Evolutionary conservation across 192 early-diverging fungal species (phyloP), one percentile per base, ranked within the genome.

Genomic region (Dissophora globulifera): DNA sequence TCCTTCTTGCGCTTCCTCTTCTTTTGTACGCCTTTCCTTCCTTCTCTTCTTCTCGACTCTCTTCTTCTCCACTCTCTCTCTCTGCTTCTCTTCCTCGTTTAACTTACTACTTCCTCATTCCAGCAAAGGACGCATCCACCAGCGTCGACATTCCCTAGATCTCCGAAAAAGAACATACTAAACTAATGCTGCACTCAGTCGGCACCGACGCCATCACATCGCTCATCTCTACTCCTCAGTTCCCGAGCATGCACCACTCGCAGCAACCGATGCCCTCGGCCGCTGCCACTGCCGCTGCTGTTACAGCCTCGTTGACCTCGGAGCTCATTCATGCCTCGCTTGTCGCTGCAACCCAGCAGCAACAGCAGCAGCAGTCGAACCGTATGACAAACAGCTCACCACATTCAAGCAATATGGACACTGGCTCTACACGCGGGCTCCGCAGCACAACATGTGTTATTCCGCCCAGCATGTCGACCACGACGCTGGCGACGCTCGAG

Each of bases 401-500:
- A 22, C 13, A 15, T 9, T 0, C 17, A 9, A 59, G 19, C 41
- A 45, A 25, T 17, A 23, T n/a, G 3, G 32, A 25, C 42, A 35
- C 33, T 50, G n/a, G n/a, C n/a, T n/a, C n/a, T n/a, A n/a, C n/a
- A n/a, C n/a, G n/a, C n/a, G n/a, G 23, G 9, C 35, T 40, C 11
- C 62, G 71, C 16, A 51, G 31, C 22, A 33, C 54, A 19, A 65
- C 42, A 22, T 67, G 63, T 22, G 29, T 67, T 0, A 23, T 31
- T 6, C 46, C 32, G 9, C 72, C 72, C 11, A 65, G 23, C 32
- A 76, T 67, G 50, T 76, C 72, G 1, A 19, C 27, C 9, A 42
- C 72, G 1, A n/a, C 72, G 9, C 26, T 76, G 33, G 72, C 72
- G 2, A 67, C 51, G n/a, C 50, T 86, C 27, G 84, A 88, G 56